Evolutionary conservation across 495 filamentous ascomycete species (phyloP).

Genomic region (Trichoderma virens): DNA sequence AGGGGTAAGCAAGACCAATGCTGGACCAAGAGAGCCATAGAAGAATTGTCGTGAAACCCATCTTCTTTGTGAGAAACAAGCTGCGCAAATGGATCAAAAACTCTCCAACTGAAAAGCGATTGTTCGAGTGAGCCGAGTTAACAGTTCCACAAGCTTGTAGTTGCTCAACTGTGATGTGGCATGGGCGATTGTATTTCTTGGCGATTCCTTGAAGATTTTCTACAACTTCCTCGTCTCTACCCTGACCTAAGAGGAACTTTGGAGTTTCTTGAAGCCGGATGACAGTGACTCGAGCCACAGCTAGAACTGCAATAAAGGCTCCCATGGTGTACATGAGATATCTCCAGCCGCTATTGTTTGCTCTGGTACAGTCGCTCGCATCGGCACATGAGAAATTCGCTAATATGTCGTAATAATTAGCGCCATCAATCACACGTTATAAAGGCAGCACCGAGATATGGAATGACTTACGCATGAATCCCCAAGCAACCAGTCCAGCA

Average conservation of each 20-base stretch:
- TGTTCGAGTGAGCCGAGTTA: conserved; percentile 9
- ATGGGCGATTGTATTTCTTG: conserved; percentile 54
- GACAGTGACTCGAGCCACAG: conserved; percentile 65
- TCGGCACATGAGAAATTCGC: conserved; percentile 35
- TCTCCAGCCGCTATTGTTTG: conserved; percentile 70
- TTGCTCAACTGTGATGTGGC: conserved; percentile 48
- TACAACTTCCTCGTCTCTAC: conserved; percentile 66
- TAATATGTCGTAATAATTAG: too few species aligned
- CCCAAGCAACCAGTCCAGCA: conserved; percentile 71
- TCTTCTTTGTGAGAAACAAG: conserved; percentile 40
- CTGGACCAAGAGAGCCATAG: conserved; percentile 52
- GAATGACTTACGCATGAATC: conserved; percentile 55
- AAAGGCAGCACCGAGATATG: too few species aligned
- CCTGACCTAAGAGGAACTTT: conserved; percentile 65
- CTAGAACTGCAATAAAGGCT: conserved; percentile 61
- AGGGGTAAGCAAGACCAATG: conserved; percentile 56
- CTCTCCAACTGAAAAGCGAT: conserved; percentile 33
- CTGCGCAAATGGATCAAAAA: conserved; percentile 38
- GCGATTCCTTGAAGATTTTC: conserved; percentile 70
- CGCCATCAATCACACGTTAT: too few species aligned
- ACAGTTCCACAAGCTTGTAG: conserved; percentile 47
- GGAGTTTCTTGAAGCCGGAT: conserved; percentile 81
- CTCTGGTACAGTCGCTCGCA: conserved; percentile 50
- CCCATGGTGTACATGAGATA: conserved; percentile 66
- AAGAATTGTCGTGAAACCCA: conserved; percentile 40